Evolutionary conservation across 73 alveolate species (phyloP).

Genomic region (Paramecium sexaurelia): DNA sequence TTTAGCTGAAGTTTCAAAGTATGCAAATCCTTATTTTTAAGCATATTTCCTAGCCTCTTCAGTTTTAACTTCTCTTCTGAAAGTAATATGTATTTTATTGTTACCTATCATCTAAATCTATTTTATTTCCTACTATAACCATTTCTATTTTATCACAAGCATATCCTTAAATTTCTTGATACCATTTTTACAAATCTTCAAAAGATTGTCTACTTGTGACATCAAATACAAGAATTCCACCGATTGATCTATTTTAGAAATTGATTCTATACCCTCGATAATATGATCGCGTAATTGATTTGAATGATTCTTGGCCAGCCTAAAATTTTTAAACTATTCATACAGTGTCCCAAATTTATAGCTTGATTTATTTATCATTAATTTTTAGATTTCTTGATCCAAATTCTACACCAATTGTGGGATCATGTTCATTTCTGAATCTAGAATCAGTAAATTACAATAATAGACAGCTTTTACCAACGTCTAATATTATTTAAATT

Average conservation of each 20-base stretch:
- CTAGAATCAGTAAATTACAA: constrained; percentile 74
- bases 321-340: neutral
- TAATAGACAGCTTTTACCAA: constrained; percentile 75
- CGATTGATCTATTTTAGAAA: constrained; percentile 70
- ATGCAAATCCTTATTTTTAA: constrained; percentile 57
- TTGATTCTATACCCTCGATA: constrained; percentile 66
- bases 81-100: neutral
- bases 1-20: constrained; percentile 76
- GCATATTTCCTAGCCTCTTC: constrained; percentile 82
- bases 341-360: constrained; percentile 86
- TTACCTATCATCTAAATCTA: constrained; percentile 68
- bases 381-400: constrained; percentile 74
- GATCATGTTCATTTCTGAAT: constrained; percentile 73
- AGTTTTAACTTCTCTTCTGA: constrained; percentile 71
- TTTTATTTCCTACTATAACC: constrained; percentile 71
- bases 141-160: constrained; percentile 56
- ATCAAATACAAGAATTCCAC: constrained; percentile 40
- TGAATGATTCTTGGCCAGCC: constrained; percentile 73
- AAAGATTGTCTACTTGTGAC: constrained; percentile 41
- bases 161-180: constrained; percentile 54
- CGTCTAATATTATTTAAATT: constrained; percentile 11
- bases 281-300: constrained; percentile 72
- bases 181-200: constrained; percentile 57
- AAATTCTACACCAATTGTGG: constrained; percentile 80
- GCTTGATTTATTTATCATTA: constrained; percentile 69